Evolutionary conservation across 331 rosid genomes (phyloP), one percentile per base, ranked within the genome.

Genomic region (Spiraea crenata): DNA sequence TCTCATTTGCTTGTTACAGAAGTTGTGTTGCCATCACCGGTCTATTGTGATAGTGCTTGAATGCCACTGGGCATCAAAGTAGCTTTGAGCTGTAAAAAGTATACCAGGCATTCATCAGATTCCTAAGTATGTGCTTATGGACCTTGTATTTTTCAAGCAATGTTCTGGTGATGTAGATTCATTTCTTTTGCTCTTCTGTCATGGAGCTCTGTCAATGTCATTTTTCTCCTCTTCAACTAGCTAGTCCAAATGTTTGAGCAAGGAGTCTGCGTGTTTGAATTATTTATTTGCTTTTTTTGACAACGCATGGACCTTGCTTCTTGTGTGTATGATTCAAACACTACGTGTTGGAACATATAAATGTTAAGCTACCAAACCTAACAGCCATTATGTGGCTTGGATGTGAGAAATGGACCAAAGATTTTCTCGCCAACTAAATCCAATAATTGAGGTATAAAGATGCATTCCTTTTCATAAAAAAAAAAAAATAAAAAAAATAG

Each of bases 281-380:
- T 7, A 10, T 42, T n/a, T n/a, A n/a, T n/a, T n/a, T n/a, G n/a
- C n/a, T n/a, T n/a, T n/a, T n/a, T n/a, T n/a, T n/a, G n/a, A n/a
- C n/a, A n/a, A n/a, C n/a, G n/a, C n/a, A n/a, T n/a, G n/a, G n/a
- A n/a, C n/a, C n/a, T n/a, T n/a, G n/a, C n/a, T n/a, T n/a, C n/a
- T n/a, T n/a, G n/a, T n/a, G n/a, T n/a, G n/a, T n/a, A n/a, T n/a
- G n/a, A n/a, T 49, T 45, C 42, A 2, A 11, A 38, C 48, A 4
- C 38, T 38, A 11, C 39, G 38, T 39, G 49, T 2, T 19, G 50
- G 14, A 39, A 38, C n/a, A 1, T 10, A 19, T 17, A n/a, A 63
- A 63, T 17, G 37, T 17, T 40, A 19, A 42, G 67, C 68, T n/a
- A 38, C 49, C 49, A 62, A 57, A 62, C 49, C 37, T 6, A 63